phyloP scores from a whole-genome alignment of 441 rosid species.

The Hura crepitans region DNA sequence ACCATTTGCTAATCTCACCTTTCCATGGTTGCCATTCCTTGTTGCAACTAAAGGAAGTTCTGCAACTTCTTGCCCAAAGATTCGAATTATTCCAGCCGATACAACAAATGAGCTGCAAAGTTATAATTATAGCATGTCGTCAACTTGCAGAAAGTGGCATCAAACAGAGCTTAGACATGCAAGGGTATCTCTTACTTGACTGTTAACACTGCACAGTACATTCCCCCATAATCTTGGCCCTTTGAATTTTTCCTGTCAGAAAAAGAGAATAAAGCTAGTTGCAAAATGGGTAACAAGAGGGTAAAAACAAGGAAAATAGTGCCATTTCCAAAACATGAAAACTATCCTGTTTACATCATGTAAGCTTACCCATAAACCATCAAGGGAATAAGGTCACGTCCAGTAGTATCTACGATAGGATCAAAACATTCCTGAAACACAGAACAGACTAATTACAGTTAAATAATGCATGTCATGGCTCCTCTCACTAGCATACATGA shows the following conservation, averaged over 20 bases:
- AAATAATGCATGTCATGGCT: neutral
- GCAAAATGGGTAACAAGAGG: neutral
- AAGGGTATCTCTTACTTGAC: constrained; percentile 54
- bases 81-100: constrained; percentile 83
- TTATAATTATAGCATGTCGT: constrained; percentile 3
- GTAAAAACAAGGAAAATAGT: neutral
- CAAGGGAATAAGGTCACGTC: constrained; percentile 82
- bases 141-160: neutral
- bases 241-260: constrained; percentile 72
- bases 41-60: constrained; percentile 99
- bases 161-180: neutral
- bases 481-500: neutral
- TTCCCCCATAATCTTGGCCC: constrained; percentile 95
- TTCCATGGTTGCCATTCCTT: constrained; percentile 50
- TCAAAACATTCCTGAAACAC: constrained; percentile 80
- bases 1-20: constrained; percentile 38
- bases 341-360: neutral
- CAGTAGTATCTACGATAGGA: constrained; percentile 65
- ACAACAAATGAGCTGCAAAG: constrained; percentile 45
- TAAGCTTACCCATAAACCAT: constrained; percentile 89
- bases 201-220: constrained; percentile 68
- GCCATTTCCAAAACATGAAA: neutral
- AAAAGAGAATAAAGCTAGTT: neutral
- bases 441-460: constrained; percentile 5
- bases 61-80: constrained; percentile 84